phyloP scores from a whole-genome alignment of 2,329 filamentous ascomycete genomes.

The Xenoacremonium recifei region DNA sequence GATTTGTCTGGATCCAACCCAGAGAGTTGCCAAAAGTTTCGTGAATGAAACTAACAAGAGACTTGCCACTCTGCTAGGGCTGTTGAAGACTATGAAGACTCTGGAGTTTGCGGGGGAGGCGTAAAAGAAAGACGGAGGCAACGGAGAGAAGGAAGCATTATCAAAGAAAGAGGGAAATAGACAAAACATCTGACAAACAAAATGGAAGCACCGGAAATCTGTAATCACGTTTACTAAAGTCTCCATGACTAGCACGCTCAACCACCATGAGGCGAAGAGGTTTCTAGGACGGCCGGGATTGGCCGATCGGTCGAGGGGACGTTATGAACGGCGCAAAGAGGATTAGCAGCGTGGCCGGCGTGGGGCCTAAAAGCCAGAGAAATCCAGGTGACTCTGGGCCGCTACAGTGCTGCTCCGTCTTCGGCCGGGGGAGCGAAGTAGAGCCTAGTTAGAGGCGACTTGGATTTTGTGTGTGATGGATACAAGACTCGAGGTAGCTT shows the following conservation, averaged over 20 bases:
- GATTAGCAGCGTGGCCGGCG: slow-evolving; percentile 15
- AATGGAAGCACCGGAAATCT: neutral
- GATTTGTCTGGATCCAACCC: neutral
- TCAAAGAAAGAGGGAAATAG: slow-evolving; percentile 1
- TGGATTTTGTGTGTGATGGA: too few species aligned
- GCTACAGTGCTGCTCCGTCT: slow-evolving; percentile 14
- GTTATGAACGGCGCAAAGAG: slow-evolving; percentile 3
- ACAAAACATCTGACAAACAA: too few species aligned
- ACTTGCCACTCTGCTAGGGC: too few species aligned
- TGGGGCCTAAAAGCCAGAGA: slow-evolving; percentile 5
- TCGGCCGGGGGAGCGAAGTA: slow-evolving; percentile 11
- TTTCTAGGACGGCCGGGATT: slow-evolving; percentile 20
- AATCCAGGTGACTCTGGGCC: neutral
- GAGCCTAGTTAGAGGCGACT: neutral
- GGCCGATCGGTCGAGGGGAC: slow-evolving; percentile 25
- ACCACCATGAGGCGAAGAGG: slow-evolving; percentile 21
- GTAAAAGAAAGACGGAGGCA: neutral
- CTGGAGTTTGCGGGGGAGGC: neutral
- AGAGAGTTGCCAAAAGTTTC: neutral
- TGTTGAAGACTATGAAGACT: too few species aligned
- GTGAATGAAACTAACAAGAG: neutral
- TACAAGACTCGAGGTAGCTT: too few species aligned
- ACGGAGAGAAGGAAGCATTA: neutral
- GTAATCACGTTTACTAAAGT: too few species aligned
- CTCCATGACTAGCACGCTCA: slow-evolving; percentile 17